A percentile compares a stretch with the other conserved stretches of the same genome.
Conservation (phyloP, 1,139 yeast species). For the Taphrina flavorubra region DNA sequence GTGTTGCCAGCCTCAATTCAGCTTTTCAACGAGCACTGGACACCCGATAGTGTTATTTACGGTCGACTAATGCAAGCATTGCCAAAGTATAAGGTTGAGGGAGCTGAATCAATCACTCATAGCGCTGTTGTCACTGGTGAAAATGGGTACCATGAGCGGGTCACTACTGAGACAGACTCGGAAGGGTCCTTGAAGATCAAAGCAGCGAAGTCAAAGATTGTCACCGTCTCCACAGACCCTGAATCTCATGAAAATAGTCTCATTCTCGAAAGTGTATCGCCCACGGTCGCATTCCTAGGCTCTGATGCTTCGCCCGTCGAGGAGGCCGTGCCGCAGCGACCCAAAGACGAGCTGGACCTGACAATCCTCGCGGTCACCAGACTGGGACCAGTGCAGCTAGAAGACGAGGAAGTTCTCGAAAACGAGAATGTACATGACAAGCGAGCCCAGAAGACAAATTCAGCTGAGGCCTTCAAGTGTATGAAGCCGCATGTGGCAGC, state of each 20-base stretch:
- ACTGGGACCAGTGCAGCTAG: conserved; percentile 14
- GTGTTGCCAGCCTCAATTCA: neutral
- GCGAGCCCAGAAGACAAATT: neutral
- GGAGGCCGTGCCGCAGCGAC: neutral
- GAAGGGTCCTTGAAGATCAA: neutral
- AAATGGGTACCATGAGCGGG: neutral
- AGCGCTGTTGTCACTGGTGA: neutral
- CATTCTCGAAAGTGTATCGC: neutral
- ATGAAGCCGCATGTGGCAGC: conserved; percentile 3
- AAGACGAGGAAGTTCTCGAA: conserved; percentile 19
- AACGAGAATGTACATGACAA: neutral
- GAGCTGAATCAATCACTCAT: neutral
- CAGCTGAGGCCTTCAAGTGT: conserved; percentile 8
- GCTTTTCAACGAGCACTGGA: conserved; percentile 19
- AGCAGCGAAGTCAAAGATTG: neutral
- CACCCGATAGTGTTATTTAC: conserved; percentile 25
- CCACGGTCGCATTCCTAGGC: conserved; percentile 7
- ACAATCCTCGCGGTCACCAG: neutral
- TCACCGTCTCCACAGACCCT: neutral
- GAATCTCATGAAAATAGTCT: neutral
- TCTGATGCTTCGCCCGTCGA: neutral
- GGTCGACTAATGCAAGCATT: conserved; percentile 1
- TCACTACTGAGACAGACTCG: neutral
- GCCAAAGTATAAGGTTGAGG: conserved; percentile 11
- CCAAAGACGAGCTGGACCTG: conserved; percentile 9